Conservation (phyloP, 495 filamentous ascomycete genomes). For the Xylaria curta region DNA sequence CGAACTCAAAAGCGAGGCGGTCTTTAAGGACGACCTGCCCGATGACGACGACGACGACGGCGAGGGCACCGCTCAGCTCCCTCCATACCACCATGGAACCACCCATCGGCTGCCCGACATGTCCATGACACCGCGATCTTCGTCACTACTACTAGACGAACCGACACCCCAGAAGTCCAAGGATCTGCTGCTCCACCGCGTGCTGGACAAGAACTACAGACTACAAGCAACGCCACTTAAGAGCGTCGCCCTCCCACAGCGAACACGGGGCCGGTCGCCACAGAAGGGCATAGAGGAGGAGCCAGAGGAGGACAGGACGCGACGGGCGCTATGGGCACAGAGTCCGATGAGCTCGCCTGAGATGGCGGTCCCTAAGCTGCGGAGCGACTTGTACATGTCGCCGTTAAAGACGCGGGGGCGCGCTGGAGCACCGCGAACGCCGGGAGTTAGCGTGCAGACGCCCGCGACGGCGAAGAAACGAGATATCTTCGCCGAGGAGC, state of each 20-base stretch:
- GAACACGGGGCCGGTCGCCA: slow-evolving; percentile 39
- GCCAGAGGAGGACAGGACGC: slow-evolving; percentile 42
- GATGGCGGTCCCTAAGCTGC: slow-evolving; percentile 78
- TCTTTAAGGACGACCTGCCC: slow-evolving; percentile 39
- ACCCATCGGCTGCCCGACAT: slow-evolving; percentile 58
- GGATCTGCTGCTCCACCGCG: slow-evolving; percentile 82
- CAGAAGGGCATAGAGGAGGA: slow-evolving; percentile 36
- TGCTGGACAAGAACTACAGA: slow-evolving; percentile 93
- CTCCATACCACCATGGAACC: slow-evolving; percentile 46
- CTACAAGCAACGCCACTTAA: slow-evolving; percentile 88
- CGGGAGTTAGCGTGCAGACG: slow-evolving; percentile 81
- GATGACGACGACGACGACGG: slow-evolving; percentile 38
- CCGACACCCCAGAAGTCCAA: slow-evolving; percentile 50
- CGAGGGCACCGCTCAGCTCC: slow-evolving; percentile 49
- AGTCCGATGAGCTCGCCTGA: slow-evolving; percentile 80
- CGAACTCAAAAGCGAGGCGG: slow-evolving; percentile 55
- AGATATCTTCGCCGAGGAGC: slow-evolving; percentile 49
- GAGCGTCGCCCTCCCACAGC: slow-evolving; percentile 23
- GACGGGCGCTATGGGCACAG: slow-evolving; percentile 50
- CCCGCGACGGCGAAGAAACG: slow-evolving; percentile 57
- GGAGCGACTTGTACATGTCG: slow-evolving; percentile 85
- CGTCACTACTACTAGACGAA: slow-evolving; percentile 39
- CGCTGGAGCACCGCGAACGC: slow-evolving; percentile 56
- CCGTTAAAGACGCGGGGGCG: slow-evolving; percentile 50
- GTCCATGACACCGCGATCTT: slow-evolving; percentile 58